Evolutionary conservation across 768 basidiomycete species (phyloP), one percentile per base, ranked within the genome.

Genomic region (Trametopsis cervina): DNA sequence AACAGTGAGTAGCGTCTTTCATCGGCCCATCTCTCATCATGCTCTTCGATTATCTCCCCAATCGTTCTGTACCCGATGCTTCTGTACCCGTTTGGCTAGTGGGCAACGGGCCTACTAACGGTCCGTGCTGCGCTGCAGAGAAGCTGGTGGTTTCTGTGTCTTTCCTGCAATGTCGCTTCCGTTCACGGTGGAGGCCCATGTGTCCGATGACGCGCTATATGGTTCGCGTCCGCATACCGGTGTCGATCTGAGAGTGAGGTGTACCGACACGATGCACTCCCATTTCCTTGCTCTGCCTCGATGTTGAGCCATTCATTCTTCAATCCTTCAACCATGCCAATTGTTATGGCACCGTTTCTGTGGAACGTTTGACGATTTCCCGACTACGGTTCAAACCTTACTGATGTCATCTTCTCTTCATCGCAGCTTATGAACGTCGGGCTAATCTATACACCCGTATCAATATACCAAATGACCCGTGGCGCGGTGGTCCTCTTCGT

Each of bases 401-500:
- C 21, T n/a, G n/a, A 22, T 40, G 39, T n/a, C 42, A 33, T 17
- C 39, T 39, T 26, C 36, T 27, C 36, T 37, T 27, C 42, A 24
- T 21, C 47, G 49, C 62, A 74, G 69, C 69, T 96, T 55, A 97
- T 98, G 96, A 96, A 96, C 62, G 74, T 95, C 55, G 96, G 96
- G 46, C 76, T 99, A 40, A 77, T 99, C 29, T 91, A 94, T 66
- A 94, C 93, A 1, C 95, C 95, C 23, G 96, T 99, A 46, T 93
- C 89, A 37, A 91, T 97, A 57, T 98, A 90, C 72, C 95, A 96
- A 66, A 95, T 96, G 93, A 90, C 84, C 52, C 82, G 87, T 50
- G 93, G 94, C 43, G 86, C 91, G 37, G 81, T 96, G 49, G 91
- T 96, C 41, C 77, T 95, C 46, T 98, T 93, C 67, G 95, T 98